Conservation (phyloP, 768 basidiomycete species). For the Asterophora parasitica region DNA sequence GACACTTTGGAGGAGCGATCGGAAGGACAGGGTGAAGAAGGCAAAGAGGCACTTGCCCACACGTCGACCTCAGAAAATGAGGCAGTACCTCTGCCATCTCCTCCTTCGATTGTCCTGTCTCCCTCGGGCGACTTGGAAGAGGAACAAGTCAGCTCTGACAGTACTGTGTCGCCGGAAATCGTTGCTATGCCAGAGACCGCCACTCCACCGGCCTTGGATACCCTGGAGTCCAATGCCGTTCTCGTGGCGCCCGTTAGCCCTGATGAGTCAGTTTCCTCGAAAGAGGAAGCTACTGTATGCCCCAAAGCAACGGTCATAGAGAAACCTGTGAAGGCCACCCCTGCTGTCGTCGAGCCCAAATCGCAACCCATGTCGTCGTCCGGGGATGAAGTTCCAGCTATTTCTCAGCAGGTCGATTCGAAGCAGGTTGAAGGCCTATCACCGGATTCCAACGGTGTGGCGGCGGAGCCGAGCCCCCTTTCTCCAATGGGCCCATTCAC, state of each 20-base stretch:
- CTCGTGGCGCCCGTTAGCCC: too few species aligned
- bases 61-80: not conserved
- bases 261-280: not conserved
- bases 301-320: not conserved
- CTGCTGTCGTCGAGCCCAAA: not conserved
- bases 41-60: not conserved
- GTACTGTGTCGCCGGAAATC: not conserved
- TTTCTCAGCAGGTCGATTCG: not conserved
- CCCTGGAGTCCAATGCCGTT: not conserved
- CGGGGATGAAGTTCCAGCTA: not conserved
- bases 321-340: not conserved
- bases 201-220: not conserved
- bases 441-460: not conserved
- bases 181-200: not conserved
- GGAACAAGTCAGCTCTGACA: not conserved
- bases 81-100: not conserved
- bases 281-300: not conserved
- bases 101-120: conserved; percentile 11
- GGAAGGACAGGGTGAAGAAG: not conserved
- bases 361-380: not conserved
- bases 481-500: conserved; percentile 18
- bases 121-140: conserved; percentile 3
- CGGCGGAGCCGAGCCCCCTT: not conserved
- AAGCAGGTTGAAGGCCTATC: not conserved
- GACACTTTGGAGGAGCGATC: not conserved